These are phyloP conservation scores for Myriosclerotinia curreyana DNA, from an alignment of 2,329 filamentous ascomycete genomes.

Conservation along the genomic window DNA sequence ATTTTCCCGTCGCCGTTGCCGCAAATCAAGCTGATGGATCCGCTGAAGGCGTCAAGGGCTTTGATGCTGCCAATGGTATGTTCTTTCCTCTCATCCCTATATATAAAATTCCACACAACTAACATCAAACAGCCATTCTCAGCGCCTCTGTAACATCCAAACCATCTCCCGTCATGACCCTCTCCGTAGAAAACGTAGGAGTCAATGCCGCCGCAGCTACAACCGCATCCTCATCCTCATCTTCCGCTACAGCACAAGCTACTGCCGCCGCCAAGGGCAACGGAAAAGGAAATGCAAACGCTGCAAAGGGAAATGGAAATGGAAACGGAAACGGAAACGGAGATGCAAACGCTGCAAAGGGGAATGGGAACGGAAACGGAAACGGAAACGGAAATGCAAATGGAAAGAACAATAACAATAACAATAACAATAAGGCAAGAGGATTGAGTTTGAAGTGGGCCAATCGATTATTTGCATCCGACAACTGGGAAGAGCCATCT, in stretches of 20 bases:
- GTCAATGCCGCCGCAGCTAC: background rate
- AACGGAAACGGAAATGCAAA: too few species aligned
- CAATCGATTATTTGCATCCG: background rate
- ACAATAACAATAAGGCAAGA: background rate
- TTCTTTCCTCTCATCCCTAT: background rate
- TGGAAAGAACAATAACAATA: background rate
- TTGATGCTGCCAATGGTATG: slow-evolving; percentile 37
- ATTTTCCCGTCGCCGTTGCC: slow-evolving; percentile 48
- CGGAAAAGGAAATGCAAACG: background rate
- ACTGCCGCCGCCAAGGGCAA: slow-evolving; percentile 1
- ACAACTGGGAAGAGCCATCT: slow-evolving; percentile 13
- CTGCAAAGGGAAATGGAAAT: background rate
- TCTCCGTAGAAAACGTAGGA: slow-evolving; percentile 10
- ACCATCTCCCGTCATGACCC: slow-evolving; percentile 12
- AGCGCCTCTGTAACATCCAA: slow-evolving; percentile 15
- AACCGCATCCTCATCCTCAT: background rate
- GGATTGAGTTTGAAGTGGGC: slow-evolving; percentile 4
- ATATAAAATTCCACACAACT: background rate
- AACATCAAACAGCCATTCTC: slow-evolving; percentile 10
- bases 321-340: too few species aligned
- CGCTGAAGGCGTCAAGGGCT: slow-evolving; percentile 36
- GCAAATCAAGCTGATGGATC: slow-evolving; percentile 46
- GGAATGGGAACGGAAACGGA: too few species aligned
- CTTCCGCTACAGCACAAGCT: background rate
- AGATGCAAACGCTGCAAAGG: too few species aligned